Percentiles rank a stretch among this genome's conserved stretches.
Conservation (phyloP, 2,329 filamentous ascomycete genomes). For the Ceratocystis cacaofunesta region DNA sequence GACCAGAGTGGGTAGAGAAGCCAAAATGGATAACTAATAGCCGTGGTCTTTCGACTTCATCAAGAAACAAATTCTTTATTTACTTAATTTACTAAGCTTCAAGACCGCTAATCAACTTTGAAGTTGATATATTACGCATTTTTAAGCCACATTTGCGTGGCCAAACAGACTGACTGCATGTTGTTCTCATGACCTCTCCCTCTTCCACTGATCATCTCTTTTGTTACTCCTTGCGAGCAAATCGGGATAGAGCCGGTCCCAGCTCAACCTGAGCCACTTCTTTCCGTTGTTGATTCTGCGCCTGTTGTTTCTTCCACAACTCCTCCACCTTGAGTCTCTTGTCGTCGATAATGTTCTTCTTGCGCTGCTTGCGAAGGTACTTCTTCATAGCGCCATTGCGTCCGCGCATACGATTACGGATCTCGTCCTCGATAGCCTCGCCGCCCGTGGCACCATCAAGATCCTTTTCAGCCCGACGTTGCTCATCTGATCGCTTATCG, state of each 20-base stretch:
- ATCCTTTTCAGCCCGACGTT: slow-evolving; percentile 62
- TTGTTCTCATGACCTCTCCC: neutral
- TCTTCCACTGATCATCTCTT: slow-evolving; percentile 4
- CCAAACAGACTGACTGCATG: neutral
- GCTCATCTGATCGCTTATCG: slow-evolving; percentile 64
- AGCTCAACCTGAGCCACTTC: slow-evolving; percentile 56
- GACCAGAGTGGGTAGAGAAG: too few relatives aligned
- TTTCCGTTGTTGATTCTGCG: slow-evolving; percentile 47
- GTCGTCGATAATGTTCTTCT: slow-evolving; percentile 92
- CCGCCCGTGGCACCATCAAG: slow-evolving; percentile 53
- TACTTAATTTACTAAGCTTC: too few relatives aligned
- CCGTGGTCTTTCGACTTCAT: too few relatives aligned
- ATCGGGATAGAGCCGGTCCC: slow-evolving; percentile 73
- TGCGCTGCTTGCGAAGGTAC: slow-evolving; percentile 80
- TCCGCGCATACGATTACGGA: slow-evolving; percentile 66
- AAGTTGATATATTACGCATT: too few relatives aligned
- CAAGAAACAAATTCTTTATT: too few relatives aligned
- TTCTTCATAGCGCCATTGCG: slow-evolving; percentile 81
- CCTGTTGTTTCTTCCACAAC: slow-evolving; percentile 57
- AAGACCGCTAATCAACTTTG: too few relatives aligned
- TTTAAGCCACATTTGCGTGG: too few relatives aligned
- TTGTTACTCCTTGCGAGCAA: slow-evolving; percentile 53
- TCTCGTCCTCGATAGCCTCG: slow-evolving; percentile 37
- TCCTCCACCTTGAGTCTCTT: slow-evolving; percentile 77
- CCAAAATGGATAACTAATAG: too few relatives aligned